phyloP scores from a whole-genome alignment of 257 asterid genomes.

The Primulina huaijiensis region DNA sequence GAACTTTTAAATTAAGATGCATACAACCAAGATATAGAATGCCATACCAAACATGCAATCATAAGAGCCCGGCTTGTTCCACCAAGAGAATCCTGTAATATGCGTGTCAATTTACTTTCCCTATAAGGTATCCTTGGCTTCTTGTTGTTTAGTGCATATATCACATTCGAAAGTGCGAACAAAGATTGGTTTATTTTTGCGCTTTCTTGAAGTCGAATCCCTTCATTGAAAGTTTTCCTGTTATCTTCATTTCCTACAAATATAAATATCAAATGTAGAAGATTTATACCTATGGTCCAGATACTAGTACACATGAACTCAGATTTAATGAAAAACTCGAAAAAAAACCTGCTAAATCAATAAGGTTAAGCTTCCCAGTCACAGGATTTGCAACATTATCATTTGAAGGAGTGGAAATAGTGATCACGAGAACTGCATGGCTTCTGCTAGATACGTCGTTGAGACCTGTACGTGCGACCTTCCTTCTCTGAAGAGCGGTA shows the following conservation, averaged over 20 bases:
- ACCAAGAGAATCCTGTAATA: constrained; percentile 94
- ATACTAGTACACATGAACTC: background rate
- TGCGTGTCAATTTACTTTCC: constrained; percentile 89
- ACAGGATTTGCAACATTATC: constrained; percentile 33
- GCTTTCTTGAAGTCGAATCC: constrained; percentile 89
- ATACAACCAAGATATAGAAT: constrained; percentile 1
- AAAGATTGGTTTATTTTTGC: constrained; percentile 90
- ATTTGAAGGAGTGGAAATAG: constrained; percentile 41
- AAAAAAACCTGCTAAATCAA: constrained; percentile 85
- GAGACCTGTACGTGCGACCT: constrained; percentile 66
- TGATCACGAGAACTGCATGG: constrained; percentile 69
- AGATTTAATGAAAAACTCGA: background rate
- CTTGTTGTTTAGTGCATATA: constrained; percentile 69
- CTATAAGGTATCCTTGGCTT: constrained; percentile 70
- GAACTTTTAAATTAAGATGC: background rate
- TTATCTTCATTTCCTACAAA: constrained; percentile 83
- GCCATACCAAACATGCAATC: constrained; percentile 84
- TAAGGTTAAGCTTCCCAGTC: constrained; percentile 79
- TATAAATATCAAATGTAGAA: constrained; percentile 8
- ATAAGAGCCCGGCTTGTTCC: constrained; percentile 81
- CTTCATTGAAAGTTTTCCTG: constrained; percentile 68
- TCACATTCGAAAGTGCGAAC: constrained; percentile 83
- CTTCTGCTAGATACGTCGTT: constrained; percentile 91
- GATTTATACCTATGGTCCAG: constrained; percentile 7
- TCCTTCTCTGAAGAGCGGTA: constrained; percentile 66